Conservation (phyloP, 176 grass and related monocot species). For the Stipa capillata region DNA sequence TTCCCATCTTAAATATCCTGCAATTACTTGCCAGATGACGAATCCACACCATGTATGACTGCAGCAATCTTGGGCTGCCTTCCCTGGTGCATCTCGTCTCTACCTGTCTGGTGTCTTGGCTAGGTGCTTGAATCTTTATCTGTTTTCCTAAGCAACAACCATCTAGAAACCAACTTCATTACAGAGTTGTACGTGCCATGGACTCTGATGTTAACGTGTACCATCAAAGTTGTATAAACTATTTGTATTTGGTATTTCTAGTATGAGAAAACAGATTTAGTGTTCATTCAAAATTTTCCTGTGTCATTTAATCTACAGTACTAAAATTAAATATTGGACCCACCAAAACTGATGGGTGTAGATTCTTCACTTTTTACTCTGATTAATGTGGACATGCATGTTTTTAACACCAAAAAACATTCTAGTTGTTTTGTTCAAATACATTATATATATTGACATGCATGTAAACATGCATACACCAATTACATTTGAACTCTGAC, state of each 20-base stretch:
- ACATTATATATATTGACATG: background rate
- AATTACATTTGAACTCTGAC: background rate
- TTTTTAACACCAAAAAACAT: background rate
- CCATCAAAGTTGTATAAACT: no score
- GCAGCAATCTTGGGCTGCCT: background rate
- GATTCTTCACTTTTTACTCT: background rate
- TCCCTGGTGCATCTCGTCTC: background rate
- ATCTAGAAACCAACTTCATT: no score
- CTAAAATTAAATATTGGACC: background rate
- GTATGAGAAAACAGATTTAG: background rate
- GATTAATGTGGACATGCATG: background rate
- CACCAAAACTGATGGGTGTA: background rate
- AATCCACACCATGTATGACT: background rate
- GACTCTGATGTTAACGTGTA: no score
- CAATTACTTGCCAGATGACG: background rate
- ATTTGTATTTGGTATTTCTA: background rate
- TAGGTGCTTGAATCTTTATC: background rate
- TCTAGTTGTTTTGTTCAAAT: background rate
- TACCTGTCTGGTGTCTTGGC: background rate
- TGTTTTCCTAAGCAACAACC: no score
- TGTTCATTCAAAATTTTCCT: background rate
- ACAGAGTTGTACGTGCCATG: no score
- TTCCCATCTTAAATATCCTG: background rate
- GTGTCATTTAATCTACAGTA: background rate
- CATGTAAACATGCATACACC: background rate